Evolutionary conservation across 192 early-diverging fungal species (phyloP), one percentile per base, ranked within the genome.

Genomic region (Helicostylum pulchrum): DNA sequence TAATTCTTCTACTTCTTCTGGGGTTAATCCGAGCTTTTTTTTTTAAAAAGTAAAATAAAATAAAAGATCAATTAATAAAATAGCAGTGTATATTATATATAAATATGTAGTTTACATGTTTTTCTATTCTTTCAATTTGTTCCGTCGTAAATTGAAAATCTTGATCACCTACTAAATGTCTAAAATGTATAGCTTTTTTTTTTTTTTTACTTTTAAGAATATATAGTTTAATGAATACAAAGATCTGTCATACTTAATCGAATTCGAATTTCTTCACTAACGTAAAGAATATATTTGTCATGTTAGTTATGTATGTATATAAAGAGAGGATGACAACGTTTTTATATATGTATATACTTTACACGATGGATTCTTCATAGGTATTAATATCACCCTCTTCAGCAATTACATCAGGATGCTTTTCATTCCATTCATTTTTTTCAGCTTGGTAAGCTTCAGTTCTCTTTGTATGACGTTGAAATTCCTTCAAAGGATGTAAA

Each of bases 181-280:
- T 46, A 43, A 73, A 73, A 59, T 73, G 71, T 11, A 73, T 45
- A n/a, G 66, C 71, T 73, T 44, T 34, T 39, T 39, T 44, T 34
- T 39, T 39, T 26, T 26, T 26, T 26, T 26, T 26, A 26, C 26
- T 26, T 26, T 17, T 7, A 64, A 34, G 7, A 46, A 51, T 31
- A 32, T 32, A 15, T 31, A 30, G 26, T 54, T 32, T 26, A 26
- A 26, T 26, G 26, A 26, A 26, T 26, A 26, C 26, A 26, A 26
- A 26, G 26, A 26, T 26, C 31, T 21, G 6, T 56, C 31, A 56
- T 43, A 42, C 50, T 53, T 15, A 52, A 20, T 64, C 36, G 31
- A 23, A 42, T 47, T 34, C 26, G n/a, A 14, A 11, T 43, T 19
- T 52, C 19, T 36, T 31, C 32, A 36, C 48, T 34, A 23, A 17